These are phyloP conservation scores for Saposhnikovia divaricata DNA, from an alignment of 129 eudicot species.

Conservation along the genomic window DNA sequence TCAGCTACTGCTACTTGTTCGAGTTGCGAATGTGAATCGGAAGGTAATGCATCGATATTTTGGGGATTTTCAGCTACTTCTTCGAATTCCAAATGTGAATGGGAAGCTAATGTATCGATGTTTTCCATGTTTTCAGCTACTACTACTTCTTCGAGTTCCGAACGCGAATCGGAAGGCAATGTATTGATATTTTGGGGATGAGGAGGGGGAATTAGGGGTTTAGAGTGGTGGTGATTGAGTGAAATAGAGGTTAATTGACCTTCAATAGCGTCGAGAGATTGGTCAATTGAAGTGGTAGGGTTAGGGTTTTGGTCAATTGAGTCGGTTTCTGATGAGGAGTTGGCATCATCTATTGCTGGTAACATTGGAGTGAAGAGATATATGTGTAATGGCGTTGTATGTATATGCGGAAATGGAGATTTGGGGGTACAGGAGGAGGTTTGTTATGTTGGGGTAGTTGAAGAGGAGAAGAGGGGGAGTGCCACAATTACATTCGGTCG, in stretches of 20 bases:
- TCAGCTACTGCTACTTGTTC: not conserved
- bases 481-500: not conserved
- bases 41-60: not conserved
- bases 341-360: constrained; percentile 40
- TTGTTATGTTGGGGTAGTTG: not conserved
- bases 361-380: constrained; percentile 23
- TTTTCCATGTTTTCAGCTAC: not conserved
- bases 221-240: constrained; percentile 17
- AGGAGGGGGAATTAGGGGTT: not conserved
- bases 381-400: not conserved
- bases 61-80: not conserved
- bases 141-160: constrained; percentile 1
- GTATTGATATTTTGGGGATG: not conserved
- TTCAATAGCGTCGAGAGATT: constrained; percentile 54
- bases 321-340: constrained; percentile 30
- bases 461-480: not conserved
- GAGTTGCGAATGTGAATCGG: not conserved
- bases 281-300: constrained; percentile 38
- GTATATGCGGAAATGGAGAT: not conserved
- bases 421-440: not conserved
- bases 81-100: constrained; percentile 10
- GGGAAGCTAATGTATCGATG: not conserved
- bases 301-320: constrained; percentile 38
- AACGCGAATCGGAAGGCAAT: constrained; percentile 11
- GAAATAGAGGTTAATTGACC: constrained; percentile 59